A percentile compares a stretch with the other conserved stretches of the same genome.
Conservation (phyloP, 2,329 filamentous ascomycete species). For the Colletotrichum spinosum region DNA sequence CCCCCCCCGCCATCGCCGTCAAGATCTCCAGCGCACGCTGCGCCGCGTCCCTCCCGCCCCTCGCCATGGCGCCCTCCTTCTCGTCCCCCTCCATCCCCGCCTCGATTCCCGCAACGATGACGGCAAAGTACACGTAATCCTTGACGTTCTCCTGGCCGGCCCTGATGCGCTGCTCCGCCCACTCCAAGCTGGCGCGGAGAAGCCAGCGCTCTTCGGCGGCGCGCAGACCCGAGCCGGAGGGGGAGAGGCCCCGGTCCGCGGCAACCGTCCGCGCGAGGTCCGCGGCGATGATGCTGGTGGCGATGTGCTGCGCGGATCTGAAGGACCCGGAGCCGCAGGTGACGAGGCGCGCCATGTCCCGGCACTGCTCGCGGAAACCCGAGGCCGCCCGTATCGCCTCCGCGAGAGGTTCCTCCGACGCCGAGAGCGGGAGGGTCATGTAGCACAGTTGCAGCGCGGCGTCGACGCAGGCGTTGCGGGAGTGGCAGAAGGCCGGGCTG, state of each 20-base stretch:
- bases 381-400: neutral
- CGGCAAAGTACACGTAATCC: neutral
- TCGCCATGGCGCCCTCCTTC: too few species aligned
- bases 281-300: slow-evolving; percentile 54
- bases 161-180: neutral
- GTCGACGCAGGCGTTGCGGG: slow-evolving; percentile 61
- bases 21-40: too few species aligned
- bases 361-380: neutral
- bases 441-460: slow-evolving; percentile 43
- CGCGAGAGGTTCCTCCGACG: neutral
- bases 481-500: slow-evolving; percentile 63
- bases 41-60: too few species aligned
- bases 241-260: too few species aligned
- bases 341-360: slow-evolving; percentile 52
- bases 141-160: neutral
- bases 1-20: too few species aligned
- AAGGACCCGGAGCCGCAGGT: slow-evolving; percentile 55
- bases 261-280: slow-evolving; percentile 48
- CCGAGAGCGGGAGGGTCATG: slow-evolving; percentile 37
- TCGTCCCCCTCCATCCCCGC: too few species aligned
- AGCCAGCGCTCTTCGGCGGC: neutral
- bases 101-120: too few species aligned
- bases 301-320: slow-evolving; percentile 52
- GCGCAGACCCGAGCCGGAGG: too few species aligned
- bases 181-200: neutral